Evolutionary conservation across 352 stramenopile species (phyloP), one percentile per base, ranked within the genome.

Genomic region (Phytopythium sindhum): DNA sequence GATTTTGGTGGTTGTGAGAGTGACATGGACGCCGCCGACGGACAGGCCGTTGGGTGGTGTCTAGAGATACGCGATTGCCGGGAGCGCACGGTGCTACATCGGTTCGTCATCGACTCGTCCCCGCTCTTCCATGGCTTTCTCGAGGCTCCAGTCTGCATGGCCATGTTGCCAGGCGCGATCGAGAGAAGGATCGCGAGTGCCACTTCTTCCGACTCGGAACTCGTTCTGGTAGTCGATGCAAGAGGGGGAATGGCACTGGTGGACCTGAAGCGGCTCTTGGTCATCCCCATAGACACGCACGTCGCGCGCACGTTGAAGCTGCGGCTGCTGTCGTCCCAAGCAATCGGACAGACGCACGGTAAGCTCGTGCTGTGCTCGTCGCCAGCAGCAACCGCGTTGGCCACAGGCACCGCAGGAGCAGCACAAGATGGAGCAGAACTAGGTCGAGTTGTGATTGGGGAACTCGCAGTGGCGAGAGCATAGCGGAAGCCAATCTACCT

Each of bases 1-100:
- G 42, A 52, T 26, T 14, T 5, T 10, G 47, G 47, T 15, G 47
- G 19, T n/a, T 4, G 3, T 10, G 24, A 33, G 4, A 53, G 24
- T 7, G 47, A 21, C 7, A 31, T 54, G 47, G 47, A 48, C 3
- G 17, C 12, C 42, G 7, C 17, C 4, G 21, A 59, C 33, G n/a
- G 11, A 19, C 6, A 15, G 15, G 4, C 45, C 7, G 19, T 2
- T 6, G 17, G 10, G 21, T 85, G 72, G 67, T 66, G 70, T 33
- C 39, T 85, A 19, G 74, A 79, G 39, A 41, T 85, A 39, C 77
- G 77, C n/a, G 72, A 83, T 47, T 83, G 73, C 26, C 9, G 57
- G 7, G 66, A 78, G 42, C 65, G 65, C 14, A 11, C 48, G 29
- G 62, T 73, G 28, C 59, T 74, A 0, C 70, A 70, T 35, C 70